Evolutionary conservation across 805 yeast species (phyloP).

Genomic region (Yarrowia osloensis): DNA sequence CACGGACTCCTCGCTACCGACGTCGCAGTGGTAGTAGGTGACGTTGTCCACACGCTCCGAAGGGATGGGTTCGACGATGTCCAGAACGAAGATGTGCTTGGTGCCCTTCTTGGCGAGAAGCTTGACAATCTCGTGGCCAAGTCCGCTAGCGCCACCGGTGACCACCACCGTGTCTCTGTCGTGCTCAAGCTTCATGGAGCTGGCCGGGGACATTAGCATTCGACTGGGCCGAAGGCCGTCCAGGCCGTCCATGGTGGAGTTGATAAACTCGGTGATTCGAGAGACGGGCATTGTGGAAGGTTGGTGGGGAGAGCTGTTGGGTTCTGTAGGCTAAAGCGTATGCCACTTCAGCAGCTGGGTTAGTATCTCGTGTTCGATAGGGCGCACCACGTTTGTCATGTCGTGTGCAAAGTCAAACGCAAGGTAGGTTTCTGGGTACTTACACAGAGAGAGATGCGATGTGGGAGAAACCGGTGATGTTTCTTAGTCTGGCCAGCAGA

Average conservation of each 20-base stretch:
- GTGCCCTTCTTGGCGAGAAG: constrained; percentile 50
- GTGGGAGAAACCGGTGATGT: not conserved
- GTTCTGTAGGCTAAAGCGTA: not conserved
- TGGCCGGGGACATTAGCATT: constrained; percentile 22
- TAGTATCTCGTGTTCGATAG: not conserved
- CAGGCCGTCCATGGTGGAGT: constrained; percentile 13
- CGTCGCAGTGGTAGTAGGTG: constrained; percentile 67
- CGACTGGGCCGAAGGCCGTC: constrained; percentile 25
- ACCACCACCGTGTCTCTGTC: constrained; percentile 62
- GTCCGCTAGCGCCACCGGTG: constrained; percentile 84
- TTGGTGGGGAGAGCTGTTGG: not conserved
- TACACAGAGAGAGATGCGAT: constrained; percentile 1
- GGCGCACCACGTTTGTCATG: constrained; percentile 14
- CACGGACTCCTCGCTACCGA: constrained; percentile 55
- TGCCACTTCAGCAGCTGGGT: constrained; percentile 9
- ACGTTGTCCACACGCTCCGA: constrained; percentile 48
- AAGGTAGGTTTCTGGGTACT: not conserved
- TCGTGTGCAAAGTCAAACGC: constrained; percentile 24
- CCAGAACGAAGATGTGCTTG: constrained; percentile 62
- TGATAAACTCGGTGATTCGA: constrained; percentile 6
- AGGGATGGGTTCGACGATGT: constrained; percentile 50
- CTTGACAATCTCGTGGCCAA: constrained; percentile 66
- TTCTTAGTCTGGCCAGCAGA: constrained; percentile 22
- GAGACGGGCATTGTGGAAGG: constrained; percentile 5
- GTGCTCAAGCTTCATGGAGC: constrained; percentile 24